Base-by-base conservation (phyloP, 441 rosid genomes). In the Croton laevigatus region DNA sequence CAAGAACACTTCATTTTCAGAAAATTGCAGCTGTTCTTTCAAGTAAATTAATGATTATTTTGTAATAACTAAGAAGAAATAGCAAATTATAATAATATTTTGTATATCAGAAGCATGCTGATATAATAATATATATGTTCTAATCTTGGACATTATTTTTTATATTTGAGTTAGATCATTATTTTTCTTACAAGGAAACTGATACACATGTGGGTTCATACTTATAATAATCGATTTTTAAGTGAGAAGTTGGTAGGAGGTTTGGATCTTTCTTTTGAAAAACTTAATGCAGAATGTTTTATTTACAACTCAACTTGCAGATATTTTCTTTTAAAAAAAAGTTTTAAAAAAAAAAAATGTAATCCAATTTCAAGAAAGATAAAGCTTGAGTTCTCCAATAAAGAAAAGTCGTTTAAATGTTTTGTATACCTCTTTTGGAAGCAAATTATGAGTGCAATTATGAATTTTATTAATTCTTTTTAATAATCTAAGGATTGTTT, bases 381-480 rank as follows among this genome's bases (percentile, higher is more conserved):
- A 63, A 44, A 63, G 53, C 37, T 8, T 11, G 17, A 13, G 5
- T 20, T 44, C 53, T 20, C 34, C 8, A 37, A 40, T 40, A 14
- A 60, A 60, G 45, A 44, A 45, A 44, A 63, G 66, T 37, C 32
- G 45, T 44, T 45, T 63, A 13, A 36, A 45, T 37, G 32, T 23
- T 60, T 17, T 60, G 19, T 51, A 51, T 16, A 51, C 37, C 52
- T 44, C 27, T 44, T 22, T 58, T 32, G 32, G 62, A 59, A n/a
- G 64, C 65, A 69, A 69, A 69, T 38, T 38, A 58, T 58, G 72
- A 69, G 57, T 58, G 72, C 63, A 45, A 44, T 54, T 57, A 69
- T 69, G 23, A 58, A 42, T 11, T 68, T 68, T 52, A n/a, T n/a
- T n/a, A n/a, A n/a, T 10, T 69, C 45, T 38, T 38, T 38, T 38